Evolutionary conservation across 2,329 filamentous ascomycete genomes (phyloP), one percentile per base, ranked within the genome.

Genomic region (Thelonectria olida): DNA sequence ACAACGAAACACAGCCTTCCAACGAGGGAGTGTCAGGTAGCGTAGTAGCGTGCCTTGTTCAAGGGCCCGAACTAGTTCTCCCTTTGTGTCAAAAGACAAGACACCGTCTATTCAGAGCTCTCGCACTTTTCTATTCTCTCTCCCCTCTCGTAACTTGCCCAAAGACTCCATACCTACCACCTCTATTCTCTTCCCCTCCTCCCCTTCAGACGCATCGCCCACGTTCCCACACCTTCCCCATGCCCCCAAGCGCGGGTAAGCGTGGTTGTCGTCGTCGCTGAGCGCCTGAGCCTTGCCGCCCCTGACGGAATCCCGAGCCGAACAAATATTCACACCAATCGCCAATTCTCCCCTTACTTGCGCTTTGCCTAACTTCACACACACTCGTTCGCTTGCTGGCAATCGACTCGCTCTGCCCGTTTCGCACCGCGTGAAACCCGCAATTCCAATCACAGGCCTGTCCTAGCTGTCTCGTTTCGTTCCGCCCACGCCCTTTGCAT

Each of bases 241-340:
- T 60, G 48, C 56, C 60, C 34, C 45, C 53, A 38, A 48, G 36
- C 23, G 49, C 20, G 22, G 42, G 42, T 45, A 55, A 36, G 53
- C 53, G 53, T 48, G 34, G 61, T 56, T 41, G 61, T 53, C 53
- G 54, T 44, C 39, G 51, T 44, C 42, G 49, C 50, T 41, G 41
- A 20, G 52, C 31, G 5, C 12, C 31, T 34, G 31, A 34, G 12
- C 31, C 12, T 34, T 34, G 31, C 31, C 31, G 31, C 60, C 60
- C 60, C 62, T 64, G 62, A 64, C 59, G 47, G 47, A 64, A 49
- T 8, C 61, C 57, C 57, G 44, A 61, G 50, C 44, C 59, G 44
- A 56, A 50, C 44, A 34, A 34, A 19, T 41, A 54, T 62, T 45
- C 50, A 65, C 67, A 65, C 66, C 65, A 67, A 64, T 68, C 58